phyloP scores from a whole-genome alignment of 768 basidiomycete species.

The Boletus sp. region DNA sequence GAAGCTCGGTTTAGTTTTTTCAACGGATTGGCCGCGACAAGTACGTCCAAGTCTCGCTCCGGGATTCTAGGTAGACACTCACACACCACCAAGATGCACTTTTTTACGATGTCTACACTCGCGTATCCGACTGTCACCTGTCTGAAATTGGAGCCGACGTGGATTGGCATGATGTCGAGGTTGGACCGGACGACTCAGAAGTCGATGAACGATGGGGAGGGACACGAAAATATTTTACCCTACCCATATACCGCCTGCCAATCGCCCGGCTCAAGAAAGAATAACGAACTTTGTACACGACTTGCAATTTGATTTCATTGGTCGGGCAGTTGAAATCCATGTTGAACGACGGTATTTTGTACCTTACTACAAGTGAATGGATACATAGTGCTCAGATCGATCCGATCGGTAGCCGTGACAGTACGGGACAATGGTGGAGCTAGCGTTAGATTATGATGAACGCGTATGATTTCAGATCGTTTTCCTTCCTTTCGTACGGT shows the following conservation, averaged over 20 bases:
- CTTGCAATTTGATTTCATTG: background rate
- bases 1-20: conserved; percentile 91
- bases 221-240: conserved; percentile 71
- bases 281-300: background rate
- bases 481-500: too few species aligned
- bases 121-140: conserved; percentile 81
- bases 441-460: too few species aligned
- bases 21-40: conserved; percentile 95
- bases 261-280: conserved; percentile 37
- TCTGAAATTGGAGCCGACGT: conserved; percentile 77
- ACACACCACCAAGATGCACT: conserved; percentile 57
- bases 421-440: too few species aligned
- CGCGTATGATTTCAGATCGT: too few species aligned
- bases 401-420: too few species aligned
- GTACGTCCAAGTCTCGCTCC: conserved; percentile 41
- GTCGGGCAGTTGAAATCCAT: background rate
- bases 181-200: conserved; percentile 42
- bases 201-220: conserved; percentile 71
- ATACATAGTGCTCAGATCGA: too few species aligned
- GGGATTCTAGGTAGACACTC: background rate
- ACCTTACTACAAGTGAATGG: too few species aligned
- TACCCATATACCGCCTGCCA: conserved; percentile 74
- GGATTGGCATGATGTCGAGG: conserved; percentile 79
- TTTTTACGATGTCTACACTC: conserved; percentile 91
- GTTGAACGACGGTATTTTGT: background rate